Percentiles rank a stretch among this genome's conserved stretches.
These are phyloP conservation scores for Davidsoniella virescens DNA, from an alignment of 2,329 filamentous ascomycete genomes.

Conservation along the genomic window DNA sequence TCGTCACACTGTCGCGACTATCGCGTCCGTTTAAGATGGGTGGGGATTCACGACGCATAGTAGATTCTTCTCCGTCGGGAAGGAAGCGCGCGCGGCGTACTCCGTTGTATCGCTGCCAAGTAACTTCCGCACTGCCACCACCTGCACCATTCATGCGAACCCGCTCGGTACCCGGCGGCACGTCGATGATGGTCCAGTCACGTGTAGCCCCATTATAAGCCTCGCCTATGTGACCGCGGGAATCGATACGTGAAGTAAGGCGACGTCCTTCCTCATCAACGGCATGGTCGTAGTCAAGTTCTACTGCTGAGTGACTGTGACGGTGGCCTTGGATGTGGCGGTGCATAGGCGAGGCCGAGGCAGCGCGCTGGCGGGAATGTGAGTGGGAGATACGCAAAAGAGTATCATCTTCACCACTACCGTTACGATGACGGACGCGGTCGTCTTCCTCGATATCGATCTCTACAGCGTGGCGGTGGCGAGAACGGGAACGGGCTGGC, in stretches of 20 bases:
- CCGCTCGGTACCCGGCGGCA: conserved; percentile 66
- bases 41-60: not conserved
- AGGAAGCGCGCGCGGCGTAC: conserved; percentile 59
- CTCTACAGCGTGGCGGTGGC: conserved; percentile 34
- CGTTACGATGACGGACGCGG: not conserved
- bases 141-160: conserved; percentile 70
- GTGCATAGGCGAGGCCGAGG: conserved; percentile 25
- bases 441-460: conserved; percentile 36
- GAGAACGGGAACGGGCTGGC: conserved; percentile 33
- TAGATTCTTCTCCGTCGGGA: conserved; percentile 39
- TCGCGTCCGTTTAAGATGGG: conserved; percentile 19
- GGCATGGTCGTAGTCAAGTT: conserved; percentile 24
- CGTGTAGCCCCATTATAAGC: conserved; percentile 57
- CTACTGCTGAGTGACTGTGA: conserved; percentile 53
- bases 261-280: conserved; percentile 48
- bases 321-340: conserved; percentile 16
- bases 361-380: conserved; percentile 16
- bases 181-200: conserved; percentile 69
- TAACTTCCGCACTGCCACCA: conserved; percentile 58
- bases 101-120: conserved; percentile 66
- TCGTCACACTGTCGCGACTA: conserved; percentile 30
- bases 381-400: conserved; percentile 31
- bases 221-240: conserved; percentile 53
- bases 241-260: conserved; percentile 36
- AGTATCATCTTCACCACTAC: conserved; percentile 25